Conservation (phyloP, 306 rosid species). For the Glycine latifolia region DNA sequence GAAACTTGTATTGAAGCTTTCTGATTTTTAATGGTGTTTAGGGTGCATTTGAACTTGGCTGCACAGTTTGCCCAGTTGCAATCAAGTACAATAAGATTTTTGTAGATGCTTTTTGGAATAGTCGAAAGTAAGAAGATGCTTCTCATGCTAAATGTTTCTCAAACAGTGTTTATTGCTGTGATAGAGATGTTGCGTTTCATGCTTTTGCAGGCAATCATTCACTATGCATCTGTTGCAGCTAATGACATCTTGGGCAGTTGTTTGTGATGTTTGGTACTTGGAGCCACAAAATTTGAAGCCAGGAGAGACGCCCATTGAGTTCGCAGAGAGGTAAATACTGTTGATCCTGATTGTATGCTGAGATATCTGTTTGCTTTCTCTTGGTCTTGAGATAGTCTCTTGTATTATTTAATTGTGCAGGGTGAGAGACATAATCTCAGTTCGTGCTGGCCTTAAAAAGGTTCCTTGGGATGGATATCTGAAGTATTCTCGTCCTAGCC, state of each 20-base stretch:
- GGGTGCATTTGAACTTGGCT: conserved; percentile 99
- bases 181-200: conserved; percentile 23
- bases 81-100: conserved; percentile 97
- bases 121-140: conserved; percentile 81
- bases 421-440: conserved; percentile 86
- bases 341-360: conserved; percentile 11
- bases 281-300: conserved; percentile 89
- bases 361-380: conserved; percentile 5
- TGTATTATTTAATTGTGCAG: conserved; percentile 53
- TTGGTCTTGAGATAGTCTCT: conserved; percentile 12
- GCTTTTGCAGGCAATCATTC: conserved; percentile 88
- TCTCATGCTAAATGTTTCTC: conserved; percentile 20
- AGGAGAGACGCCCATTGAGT: conserved; percentile 94
- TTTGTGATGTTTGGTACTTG: conserved; percentile 98
- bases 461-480: conserved; percentile 99
- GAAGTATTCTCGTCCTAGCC: conserved; percentile 95
- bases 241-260: conserved; percentile 99
- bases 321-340: conserved; percentile 86
- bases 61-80: conserved; percentile 93
- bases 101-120: conserved; percentile 98
- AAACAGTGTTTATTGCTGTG: neutral
- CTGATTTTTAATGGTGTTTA: conserved; percentile 50
- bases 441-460: conserved; percentile 90
- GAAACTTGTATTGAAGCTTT: conserved; percentile 39
- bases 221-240: conserved; percentile 93